Base-by-base conservation (phyloP, 306 rosid genomes). In the Quercus ilex region DNA sequence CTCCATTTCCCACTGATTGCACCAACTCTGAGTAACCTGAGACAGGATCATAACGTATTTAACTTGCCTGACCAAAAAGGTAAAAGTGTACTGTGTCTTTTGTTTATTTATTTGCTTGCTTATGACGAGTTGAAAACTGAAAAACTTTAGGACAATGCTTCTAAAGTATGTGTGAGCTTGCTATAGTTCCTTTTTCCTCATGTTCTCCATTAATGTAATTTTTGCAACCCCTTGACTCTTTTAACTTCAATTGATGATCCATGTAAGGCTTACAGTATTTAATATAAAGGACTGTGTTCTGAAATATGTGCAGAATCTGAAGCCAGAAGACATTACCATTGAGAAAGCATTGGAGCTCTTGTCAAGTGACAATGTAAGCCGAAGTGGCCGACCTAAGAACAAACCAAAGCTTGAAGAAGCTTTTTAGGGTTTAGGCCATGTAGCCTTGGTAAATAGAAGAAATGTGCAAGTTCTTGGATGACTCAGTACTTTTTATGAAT, bases 341-440 rank as follows among this genome's bases (percentile, higher is more conserved):
- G 94, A 89, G 79, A 82, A 86, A 65, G 99, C 98, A 18, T 82
- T 93, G 77, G 78, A 86, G 83, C 92, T 90, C 82, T 82, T 95
- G 72, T 86, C 90, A 13, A 55, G 98, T 35, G 30, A 55, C 1
- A 35, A 80, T 78, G 94, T 83, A 53, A 90, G 84, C 79, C 81
- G 56, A 49, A 28, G 75, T 33, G 99, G 98, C 77, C 87, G 98
- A 41, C 95, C 97, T 0, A 92, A 88, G 87, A 69, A 65, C 17
- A 87, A 91, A 69, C 69, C 88, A 1, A 92, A 87, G 81, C 82
- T 67, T 19, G 86, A 84, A 69, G 82, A 85, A 83, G 88, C 83
- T 55, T 33, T 88, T 75, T 90, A 85, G 75, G 87, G 28, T 88
- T 75, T 90, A 85, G 75, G 87, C 89, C 33, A 62, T 86, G 73